These are phyloP conservation scores for Hyparrhenia diplandra DNA, from an alignment of 176 grass and related monocot genomes.

Conservation along the genomic window DNA sequence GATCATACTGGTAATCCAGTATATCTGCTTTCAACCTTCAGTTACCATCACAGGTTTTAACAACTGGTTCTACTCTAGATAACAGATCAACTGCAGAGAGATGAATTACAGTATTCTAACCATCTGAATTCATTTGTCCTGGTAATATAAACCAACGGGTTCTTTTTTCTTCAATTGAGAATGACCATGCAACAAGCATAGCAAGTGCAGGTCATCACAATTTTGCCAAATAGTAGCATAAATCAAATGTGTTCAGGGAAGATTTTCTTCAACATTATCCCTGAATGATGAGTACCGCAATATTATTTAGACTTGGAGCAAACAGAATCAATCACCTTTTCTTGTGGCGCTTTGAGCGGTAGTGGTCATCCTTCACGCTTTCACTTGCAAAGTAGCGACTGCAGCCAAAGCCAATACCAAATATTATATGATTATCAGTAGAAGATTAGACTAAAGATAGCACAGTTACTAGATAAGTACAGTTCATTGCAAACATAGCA, in stretches of 20 bases:
- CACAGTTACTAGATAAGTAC: neutral
- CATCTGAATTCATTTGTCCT: too few relatives aligned
- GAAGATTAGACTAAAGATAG: neutral
- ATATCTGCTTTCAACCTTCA: neutral
- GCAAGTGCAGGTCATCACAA: too few relatives aligned
- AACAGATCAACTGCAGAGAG: neutral
- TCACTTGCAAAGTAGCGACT: conserved; percentile 87
- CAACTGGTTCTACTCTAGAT: neutral
- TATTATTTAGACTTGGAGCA: neutral
- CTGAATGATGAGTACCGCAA: too few relatives aligned
- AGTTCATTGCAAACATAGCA: neutral
- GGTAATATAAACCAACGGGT: too few relatives aligned
- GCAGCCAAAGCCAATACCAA: conserved; percentile 17
- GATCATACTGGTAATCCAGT: neutral
- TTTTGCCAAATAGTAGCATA: too few relatives aligned
- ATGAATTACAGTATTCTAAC: neutral
- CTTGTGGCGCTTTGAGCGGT: conserved; percentile 90
- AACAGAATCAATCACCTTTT: conserved; percentile 50
- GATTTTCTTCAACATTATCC: too few relatives aligned
- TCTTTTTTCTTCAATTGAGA: too few relatives aligned
- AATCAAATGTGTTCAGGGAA: too few relatives aligned
- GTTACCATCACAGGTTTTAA: neutral
- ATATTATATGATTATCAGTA: conserved; percentile 10
- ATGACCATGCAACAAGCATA: too few relatives aligned
- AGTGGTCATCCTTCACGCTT: conserved; percentile 60